Conservation (phyloP, 306 rosid genomes). For the Ziziphus jujuba region DNA sequence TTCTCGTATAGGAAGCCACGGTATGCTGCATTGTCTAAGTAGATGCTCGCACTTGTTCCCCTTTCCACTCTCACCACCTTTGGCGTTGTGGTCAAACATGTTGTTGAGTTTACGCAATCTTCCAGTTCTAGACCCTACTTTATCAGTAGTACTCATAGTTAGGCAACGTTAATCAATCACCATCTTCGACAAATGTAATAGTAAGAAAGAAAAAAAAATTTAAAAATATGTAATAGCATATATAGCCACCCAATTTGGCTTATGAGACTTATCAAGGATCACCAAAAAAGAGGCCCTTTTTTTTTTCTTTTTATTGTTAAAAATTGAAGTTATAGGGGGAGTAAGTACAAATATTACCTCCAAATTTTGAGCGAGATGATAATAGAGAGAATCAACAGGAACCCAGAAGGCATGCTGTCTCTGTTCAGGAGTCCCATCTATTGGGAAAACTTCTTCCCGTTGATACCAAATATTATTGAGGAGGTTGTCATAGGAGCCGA, state of each 20-base stretch:
- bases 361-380: slow-evolving; percentile 25
- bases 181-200: too few species aligned
- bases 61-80: slow-evolving; percentile 41
- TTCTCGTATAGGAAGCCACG: slow-evolving; percentile 42
- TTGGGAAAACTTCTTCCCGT: slow-evolving; percentile 56
- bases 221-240: too few species aligned
- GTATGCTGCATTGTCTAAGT: slow-evolving; percentile 53
- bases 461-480: slow-evolving; percentile 68
- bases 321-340: too few species aligned
- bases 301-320: too few species aligned
- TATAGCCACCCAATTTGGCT: too few species aligned
- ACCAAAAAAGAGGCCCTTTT: too few species aligned
- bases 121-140: slow-evolving; percentile 37
- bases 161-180: too few species aligned
- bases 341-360: slow-evolving; percentile 19
- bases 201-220: too few species aligned
- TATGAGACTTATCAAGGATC: too few species aligned
- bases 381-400: slow-evolving; percentile 41
- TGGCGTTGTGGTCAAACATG: slow-evolving; percentile 49
- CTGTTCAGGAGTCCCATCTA: slow-evolving; percentile 53
- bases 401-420: slow-evolving; percentile 59
- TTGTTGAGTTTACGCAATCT: slow-evolving; percentile 49
- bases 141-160: too few species aligned
- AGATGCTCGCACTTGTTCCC: slow-evolving; percentile 53
- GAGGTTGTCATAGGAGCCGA: slow-evolving; percentile 30